These are phyloP conservation scores for Centrapalus pauciflorus DNA, from an alignment of 129 eudicot genomes.

Conservation along the genomic window DNA sequence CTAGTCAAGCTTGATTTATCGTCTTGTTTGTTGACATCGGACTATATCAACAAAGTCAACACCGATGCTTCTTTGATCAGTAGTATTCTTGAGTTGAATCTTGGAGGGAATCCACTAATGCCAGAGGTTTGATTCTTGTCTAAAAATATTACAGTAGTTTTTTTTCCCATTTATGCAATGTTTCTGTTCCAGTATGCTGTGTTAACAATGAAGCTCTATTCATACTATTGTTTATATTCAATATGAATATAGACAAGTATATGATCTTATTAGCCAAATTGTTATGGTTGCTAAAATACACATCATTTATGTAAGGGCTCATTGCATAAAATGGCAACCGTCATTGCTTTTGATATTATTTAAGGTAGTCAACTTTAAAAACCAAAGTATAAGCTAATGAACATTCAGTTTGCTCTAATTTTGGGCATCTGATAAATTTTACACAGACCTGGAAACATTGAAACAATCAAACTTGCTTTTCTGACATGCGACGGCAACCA, in stretches of 20 bases:
- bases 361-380: too few species aligned
- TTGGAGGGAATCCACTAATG: conserved; percentile 60
- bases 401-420: too few species aligned
- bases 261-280: neutral
- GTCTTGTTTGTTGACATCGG: conserved; percentile 55
- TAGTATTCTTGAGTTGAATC: conserved; percentile 61
- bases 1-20: conserved; percentile 76
- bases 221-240: neutral
- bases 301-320: too few species aligned
- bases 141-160: neutral
- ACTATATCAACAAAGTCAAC: conserved; percentile 37
- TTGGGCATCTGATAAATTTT: too few species aligned
- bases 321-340: too few species aligned
- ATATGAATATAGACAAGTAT: neutral
- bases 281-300: neutral
- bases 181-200: too few species aligned
- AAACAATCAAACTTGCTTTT: too few species aligned
- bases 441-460: too few species aligned
- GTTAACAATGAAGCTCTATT: neutral
- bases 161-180: neutral
- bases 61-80: conserved; percentile 38
- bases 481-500: too few species aligned
- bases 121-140: conserved; percentile 44
- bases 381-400: too few species aligned
- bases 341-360: too few species aligned